These are phyloP conservation scores for Hibiscus mutabilis DNA, from an alignment of 345 rosid species.

Conservation along the genomic window DNA sequence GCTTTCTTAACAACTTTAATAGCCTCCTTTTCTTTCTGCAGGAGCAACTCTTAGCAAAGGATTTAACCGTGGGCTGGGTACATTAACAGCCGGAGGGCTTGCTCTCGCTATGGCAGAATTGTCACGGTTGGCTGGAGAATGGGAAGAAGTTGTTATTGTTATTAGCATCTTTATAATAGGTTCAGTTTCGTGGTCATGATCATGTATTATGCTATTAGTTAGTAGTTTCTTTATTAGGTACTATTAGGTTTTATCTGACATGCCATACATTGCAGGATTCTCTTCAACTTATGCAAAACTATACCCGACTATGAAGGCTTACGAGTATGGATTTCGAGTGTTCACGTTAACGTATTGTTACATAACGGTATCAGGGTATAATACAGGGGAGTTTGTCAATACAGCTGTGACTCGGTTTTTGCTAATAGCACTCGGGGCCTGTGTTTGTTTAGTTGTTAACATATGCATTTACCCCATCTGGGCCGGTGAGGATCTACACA, in stretches of 20 bases:
- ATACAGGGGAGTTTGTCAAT: slow-evolving; percentile 63
- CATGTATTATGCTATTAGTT: not conserved
- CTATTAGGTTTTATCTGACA: slow-evolving; percentile 4
- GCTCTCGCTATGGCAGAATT: slow-evolving; percentile 82
- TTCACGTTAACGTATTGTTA: slow-evolving; percentile 79
- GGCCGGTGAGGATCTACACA: slow-evolving; percentile 97
- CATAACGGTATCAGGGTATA: slow-evolving; percentile 71
- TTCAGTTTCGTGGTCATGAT: slow-evolving; percentile 14
- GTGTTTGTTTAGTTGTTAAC: slow-evolving; percentile 62
- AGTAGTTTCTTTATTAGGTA: slow-evolving; percentile 6
- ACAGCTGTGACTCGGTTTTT: slow-evolving; percentile 73
- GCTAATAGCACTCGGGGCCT: slow-evolving; percentile 84
- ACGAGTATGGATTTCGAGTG: slow-evolving; percentile 87
- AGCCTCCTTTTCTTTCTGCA: slow-evolving; percentile 17
- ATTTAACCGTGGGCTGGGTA: slow-evolving; percentile 78
- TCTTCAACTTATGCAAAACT: slow-evolving; percentile 61
- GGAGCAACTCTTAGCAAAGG: slow-evolving; percentile 97
- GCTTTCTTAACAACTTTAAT: not conserved
- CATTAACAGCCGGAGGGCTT: slow-evolving; percentile 93
- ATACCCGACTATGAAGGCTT: slow-evolving; percentile 79
- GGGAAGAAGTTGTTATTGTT: slow-evolving; percentile 61
- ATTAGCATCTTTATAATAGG: slow-evolving; percentile 71
- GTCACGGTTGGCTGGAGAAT: slow-evolving; percentile 53
- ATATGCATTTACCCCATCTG: slow-evolving; percentile 89
- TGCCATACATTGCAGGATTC: slow-evolving; percentile 46